A percentile compares a stretch with the other conserved stretches of the same genome.
Evolutionary conservation across 2,329 filamentous ascomycete species (phyloP).

Genomic region (Aspergillus phoenicis): DNA sequence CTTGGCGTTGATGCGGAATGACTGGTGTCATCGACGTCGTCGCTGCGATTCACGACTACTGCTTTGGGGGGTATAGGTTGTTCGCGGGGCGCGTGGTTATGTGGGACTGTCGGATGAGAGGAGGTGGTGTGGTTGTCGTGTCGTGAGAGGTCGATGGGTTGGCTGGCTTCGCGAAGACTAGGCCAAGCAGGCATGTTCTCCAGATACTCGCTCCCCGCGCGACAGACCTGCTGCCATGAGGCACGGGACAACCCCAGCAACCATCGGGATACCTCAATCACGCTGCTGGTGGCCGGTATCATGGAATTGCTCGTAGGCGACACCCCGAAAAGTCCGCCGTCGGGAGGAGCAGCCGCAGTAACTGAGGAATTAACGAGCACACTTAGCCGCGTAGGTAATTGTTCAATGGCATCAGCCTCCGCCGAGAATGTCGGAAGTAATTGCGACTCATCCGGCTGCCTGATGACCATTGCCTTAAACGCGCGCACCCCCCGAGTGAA

Average conservation of each 20-base stretch:
- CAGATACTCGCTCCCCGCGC: conserved; percentile 18
- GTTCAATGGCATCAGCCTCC: conserved; percentile 18
- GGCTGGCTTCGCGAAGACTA: background rate
- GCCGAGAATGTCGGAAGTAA: conserved; percentile 26
- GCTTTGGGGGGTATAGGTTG: background rate
- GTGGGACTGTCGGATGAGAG: background rate
- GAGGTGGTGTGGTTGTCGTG: background rate
- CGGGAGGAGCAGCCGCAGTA: conserved; percentile 11
- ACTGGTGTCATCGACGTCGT: background rate
- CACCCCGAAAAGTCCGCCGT: conserved; percentile 1
- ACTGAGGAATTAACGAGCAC: conserved; percentile 17
- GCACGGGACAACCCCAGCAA: conserved; percentile 18
- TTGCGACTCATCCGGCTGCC: conserved; percentile 31
- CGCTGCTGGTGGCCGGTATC: conserved; percentile 2
- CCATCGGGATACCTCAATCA: conserved; percentile 2
- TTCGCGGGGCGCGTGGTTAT: background rate
- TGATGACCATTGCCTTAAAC: conserved; percentile 34
- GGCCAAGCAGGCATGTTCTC: conserved; percentile 11
- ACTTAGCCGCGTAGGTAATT: conserved; percentile 11
- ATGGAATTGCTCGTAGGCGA: conserved; percentile 10
- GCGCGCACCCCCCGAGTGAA: conserved; percentile 34
- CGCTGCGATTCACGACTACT: conserved; percentile 2
- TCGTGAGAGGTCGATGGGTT: conserved; percentile 2
- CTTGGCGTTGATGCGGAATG: background rate
- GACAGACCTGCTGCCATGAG: conserved; percentile 40